Conservation (phyloP, 2,329 filamentous ascomycete genomes). For the Penicillium sp. region DNA sequence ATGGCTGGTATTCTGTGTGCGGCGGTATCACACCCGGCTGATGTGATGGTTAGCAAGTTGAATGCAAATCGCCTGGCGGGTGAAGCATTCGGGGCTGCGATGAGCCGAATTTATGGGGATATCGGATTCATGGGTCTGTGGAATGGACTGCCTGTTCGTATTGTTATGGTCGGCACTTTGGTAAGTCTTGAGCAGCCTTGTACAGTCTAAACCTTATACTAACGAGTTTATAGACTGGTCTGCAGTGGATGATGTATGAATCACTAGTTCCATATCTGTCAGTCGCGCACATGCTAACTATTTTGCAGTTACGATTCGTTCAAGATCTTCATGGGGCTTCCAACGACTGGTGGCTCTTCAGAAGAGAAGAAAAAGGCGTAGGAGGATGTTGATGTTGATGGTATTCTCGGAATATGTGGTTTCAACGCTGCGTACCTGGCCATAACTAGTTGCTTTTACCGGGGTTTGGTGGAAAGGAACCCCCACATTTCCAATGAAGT, state of each 20-base stretch:
- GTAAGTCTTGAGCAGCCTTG: conserved; percentile 30
- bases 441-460: not conserved
- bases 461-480: not conserved
- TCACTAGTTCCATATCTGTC: not conserved
- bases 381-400: conserved; percentile 1
- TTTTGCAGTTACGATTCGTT: conserved; percentile 67
- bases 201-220: conserved; percentile 14
- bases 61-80: conserved; percentile 77
- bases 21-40: conserved; percentile 76
- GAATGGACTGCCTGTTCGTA: conserved; percentile 84
- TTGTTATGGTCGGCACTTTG: conserved; percentile 85
- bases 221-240: conserved; percentile 60
- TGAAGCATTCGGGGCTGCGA: conserved; percentile 77
- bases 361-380: conserved; percentile 45
- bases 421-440: not conserved
- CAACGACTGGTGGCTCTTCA: conserved; percentile 73
- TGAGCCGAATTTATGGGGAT: conserved; percentile 79
- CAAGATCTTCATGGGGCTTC: conserved; percentile 87
- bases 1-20: conserved; percentile 88
- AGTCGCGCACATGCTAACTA: conserved; percentile 26
- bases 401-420: not conserved
- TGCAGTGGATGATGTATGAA: conserved; percentile 92
- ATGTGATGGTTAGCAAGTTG: conserved; percentile 92
- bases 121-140: conserved; percentile 88
- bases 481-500: too few relatives aligned